Evolutionary conservation across 805 yeast species (phyloP).

Genomic region (Ogataea zsoltii): DNA sequence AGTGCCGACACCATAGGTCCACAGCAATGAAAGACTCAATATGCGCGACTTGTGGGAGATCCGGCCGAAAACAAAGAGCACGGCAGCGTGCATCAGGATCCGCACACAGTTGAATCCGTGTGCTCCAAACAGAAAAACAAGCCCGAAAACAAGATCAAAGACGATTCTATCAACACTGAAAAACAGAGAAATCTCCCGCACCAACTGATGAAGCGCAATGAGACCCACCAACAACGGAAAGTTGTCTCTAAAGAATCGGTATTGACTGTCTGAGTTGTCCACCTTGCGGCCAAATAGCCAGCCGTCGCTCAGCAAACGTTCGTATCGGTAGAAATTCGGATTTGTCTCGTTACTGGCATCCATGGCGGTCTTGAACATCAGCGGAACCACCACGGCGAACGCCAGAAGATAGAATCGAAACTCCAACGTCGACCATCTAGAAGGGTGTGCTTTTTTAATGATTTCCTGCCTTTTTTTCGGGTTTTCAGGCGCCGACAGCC

Average conservation of each 20-base stretch:
- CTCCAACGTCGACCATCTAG: constrained; percentile 78
- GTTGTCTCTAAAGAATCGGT: constrained; percentile 82
- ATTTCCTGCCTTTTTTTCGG: constrained; percentile 33
- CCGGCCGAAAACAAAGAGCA: constrained; percentile 54
- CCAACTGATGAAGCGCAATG: constrained; percentile 50
- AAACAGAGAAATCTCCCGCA: constrained; percentile 44
- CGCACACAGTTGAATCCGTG: constrained; percentile 79
- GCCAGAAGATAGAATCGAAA: constrained; percentile 66
- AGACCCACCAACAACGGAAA: constrained; percentile 61
- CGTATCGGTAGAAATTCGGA: constrained; percentile 67
- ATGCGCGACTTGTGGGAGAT: constrained; percentile 33
- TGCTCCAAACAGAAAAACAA: constrained; percentile 64
- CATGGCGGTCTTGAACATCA: constrained; percentile 80
- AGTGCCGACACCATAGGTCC: constrained; percentile 80
- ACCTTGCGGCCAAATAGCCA: constrained; percentile 91
- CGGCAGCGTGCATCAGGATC: constrained; percentile 55
- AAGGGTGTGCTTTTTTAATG: constrained; percentile 34
- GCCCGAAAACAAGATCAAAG: constrained; percentile 77
- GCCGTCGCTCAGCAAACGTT: constrained; percentile 67
- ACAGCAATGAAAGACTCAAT: constrained; percentile 48
- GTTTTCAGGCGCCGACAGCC: constrained; percentile 44
- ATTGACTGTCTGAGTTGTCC: constrained; percentile 91
- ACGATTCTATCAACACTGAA: constrained; percentile 41
- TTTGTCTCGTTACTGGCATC: constrained; percentile 75
- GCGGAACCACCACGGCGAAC: constrained; percentile 72